A percentile compares a stretch with the other conserved stretches of the same genome.
Evolutionary conservation across 2,329 filamentous ascomycete species (phyloP).

Genomic region (Calonectria pseudoreteaudii): DNA sequence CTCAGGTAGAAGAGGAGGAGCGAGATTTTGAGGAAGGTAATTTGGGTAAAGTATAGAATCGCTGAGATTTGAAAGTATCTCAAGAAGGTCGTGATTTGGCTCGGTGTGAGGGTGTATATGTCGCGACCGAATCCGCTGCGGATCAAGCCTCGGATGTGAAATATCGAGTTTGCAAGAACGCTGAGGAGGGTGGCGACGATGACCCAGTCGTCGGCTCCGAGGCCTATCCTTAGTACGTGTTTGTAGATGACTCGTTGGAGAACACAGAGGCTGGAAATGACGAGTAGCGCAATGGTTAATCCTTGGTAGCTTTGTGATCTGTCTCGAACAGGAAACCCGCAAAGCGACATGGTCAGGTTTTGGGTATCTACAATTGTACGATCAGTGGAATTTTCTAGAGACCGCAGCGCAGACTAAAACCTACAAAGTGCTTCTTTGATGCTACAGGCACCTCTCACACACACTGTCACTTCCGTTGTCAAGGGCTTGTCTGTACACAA

Average conservation of each 20-base stretch:
- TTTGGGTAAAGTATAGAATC: background rate
- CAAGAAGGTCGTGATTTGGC: background rate
- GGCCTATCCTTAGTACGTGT: constrained; percentile 52
- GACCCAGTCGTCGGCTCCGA: background rate
- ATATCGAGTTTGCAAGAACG: background rate
- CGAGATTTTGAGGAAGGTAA: background rate
- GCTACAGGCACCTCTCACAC: background rate
- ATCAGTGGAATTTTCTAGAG: background rate
- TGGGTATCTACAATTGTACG: background rate
- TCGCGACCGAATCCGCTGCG: background rate
- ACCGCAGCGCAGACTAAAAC: background rate
- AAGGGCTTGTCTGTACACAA: background rate
- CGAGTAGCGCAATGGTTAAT: background rate
- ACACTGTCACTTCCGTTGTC: background rate
- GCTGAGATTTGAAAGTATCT: background rate
- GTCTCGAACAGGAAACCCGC: background rate
- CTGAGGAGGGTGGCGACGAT: background rate
- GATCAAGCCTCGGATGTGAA: background rate
- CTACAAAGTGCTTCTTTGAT: background rate
- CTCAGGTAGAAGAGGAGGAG: background rate
- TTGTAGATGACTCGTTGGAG: background rate
- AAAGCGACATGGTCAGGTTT: background rate
- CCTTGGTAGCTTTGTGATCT: background rate
- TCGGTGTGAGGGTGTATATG: background rate
- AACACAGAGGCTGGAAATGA: background rate